phyloP scores from a whole-genome alignment of 176 grass and related monocot genomes.

The Oryza australiensis region DNA sequence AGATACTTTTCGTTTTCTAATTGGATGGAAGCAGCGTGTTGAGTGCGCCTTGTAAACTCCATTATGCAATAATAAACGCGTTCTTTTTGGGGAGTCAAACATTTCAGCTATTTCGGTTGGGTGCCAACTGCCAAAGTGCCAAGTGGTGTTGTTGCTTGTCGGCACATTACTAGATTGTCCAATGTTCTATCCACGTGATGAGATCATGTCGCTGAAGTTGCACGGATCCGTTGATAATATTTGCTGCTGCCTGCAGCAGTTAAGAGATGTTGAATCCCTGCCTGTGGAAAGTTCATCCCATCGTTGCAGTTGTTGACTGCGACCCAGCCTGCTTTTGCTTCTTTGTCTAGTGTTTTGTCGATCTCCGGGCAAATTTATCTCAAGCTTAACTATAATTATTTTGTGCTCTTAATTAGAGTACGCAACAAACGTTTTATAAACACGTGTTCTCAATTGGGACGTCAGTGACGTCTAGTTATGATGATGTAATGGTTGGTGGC shows the following conservation, averaged over 20 bases:
- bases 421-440: not conserved
- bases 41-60: slow-evolving; percentile 37
- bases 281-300: slow-evolving; percentile 13
- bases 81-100: slow-evolving; percentile 32
- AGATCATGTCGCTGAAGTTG: slow-evolving; percentile 16
- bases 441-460: not conserved
- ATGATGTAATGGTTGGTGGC: not conserved
- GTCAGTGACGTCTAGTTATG: not conserved
- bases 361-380: slow-evolving; percentile 2
- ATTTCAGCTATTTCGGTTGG: not conserved
- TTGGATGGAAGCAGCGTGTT: slow-evolving; percentile 35
- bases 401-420: not conserved
- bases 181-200: slow-evolving; percentile 41
- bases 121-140: slow-evolving; percentile 6
- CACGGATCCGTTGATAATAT: not conserved
- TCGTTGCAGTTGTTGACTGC: slow-evolving; percentile 42
- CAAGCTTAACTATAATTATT: not conserved
- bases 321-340: slow-evolving; percentile 13
- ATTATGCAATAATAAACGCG: slow-evolving; percentile 52
- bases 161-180: slow-evolving; percentile 14
- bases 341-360: slow-evolving; percentile 8
- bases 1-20: slow-evolving; percentile 57
- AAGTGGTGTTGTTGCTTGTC: slow-evolving; percentile 23
- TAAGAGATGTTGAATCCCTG: slow-evolving; percentile 48
- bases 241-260: slow-evolving; percentile 8